Conservation (phyloP, 805 yeast species). For the Saturnispora halmiae region DNA sequence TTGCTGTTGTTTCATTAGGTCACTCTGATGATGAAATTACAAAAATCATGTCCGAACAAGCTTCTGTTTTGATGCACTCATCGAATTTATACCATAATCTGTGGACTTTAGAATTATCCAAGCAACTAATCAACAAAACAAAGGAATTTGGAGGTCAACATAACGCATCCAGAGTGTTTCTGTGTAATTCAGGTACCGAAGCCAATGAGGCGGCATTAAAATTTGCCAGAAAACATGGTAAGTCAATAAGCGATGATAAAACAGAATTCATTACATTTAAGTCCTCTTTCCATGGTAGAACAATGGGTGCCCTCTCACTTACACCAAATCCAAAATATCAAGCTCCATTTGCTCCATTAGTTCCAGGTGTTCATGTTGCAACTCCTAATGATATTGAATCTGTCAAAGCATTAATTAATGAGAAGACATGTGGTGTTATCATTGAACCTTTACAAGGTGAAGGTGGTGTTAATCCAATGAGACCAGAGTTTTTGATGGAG, state of each 20-base stretch:
- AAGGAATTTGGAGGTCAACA: conserved; percentile 68
- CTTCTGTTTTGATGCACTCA: conserved; percentile 64
- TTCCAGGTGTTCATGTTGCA: conserved; percentile 81
- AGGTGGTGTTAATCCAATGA: conserved; percentile 79
- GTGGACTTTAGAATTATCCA: conserved; percentile 74
- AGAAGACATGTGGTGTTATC: conserved; percentile 80
- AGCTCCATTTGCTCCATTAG: conserved; percentile 79
- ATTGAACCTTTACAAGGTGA: conserved; percentile 98
- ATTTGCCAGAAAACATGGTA: conserved; percentile 73
- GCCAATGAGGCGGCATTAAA: conserved; percentile 43
- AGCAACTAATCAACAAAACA: conserved; percentile 62
- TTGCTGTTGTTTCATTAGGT: conserved; percentile 94
- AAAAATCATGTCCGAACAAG: conserved; percentile 62
- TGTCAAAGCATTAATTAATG: conserved; percentile 47
- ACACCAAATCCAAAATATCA: conserved; percentile 93
- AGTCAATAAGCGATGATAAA: conserved; percentile 43
- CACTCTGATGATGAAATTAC: conserved; percentile 74
- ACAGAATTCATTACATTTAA: conserved; percentile 78
- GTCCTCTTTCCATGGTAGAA: conserved; percentile 89
- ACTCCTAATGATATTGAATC: conserved; percentile 50
- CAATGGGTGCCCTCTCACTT: conserved; percentile 87
- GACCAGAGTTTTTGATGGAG: conserved; percentile 52
- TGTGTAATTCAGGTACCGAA: conserved; percentile 46
- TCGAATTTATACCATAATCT: conserved; percentile 81
- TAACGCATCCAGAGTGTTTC: conserved; percentile 64